Percentiles rank a stretch among this genome's conserved stretches.
These are phyloP conservation scores for Vachellia pachyceras DNA, from an alignment of 306 rosid species.

Conservation along the genomic window DNA sequence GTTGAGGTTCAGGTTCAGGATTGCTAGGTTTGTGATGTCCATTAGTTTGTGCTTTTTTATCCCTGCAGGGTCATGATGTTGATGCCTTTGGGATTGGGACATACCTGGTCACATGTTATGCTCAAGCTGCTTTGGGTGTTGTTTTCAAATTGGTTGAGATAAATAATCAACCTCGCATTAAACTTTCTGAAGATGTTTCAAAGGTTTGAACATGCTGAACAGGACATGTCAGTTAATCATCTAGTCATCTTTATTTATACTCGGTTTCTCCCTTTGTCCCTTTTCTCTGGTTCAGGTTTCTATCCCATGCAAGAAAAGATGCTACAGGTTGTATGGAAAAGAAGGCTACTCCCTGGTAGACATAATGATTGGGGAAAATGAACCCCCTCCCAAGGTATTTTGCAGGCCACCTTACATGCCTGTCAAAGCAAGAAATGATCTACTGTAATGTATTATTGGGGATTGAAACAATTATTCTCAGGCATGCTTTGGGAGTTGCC, in stretches of 20 bases:
- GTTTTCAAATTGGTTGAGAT: slow-evolving; percentile 99
- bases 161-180: slow-evolving; percentile 92
- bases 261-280: not conserved
- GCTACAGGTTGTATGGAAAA: slow-evolving; percentile 86
- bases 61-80: slow-evolving; percentile 90
- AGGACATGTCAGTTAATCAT: slow-evolving; percentile 26
- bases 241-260: slow-evolving; percentile 22
- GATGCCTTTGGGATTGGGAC: slow-evolving; percentile 99
- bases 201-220: slow-evolving; percentile 67
- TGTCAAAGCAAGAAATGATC: not conserved
- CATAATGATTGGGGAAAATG: slow-evolving; percentile 94
- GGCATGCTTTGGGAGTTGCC: slow-evolving; percentile 17
- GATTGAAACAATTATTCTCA: slow-evolving; percentile 10
- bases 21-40: not conserved
- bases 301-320: slow-evolving; percentile 91
- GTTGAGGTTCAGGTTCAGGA: not conserved
- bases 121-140: slow-evolving; percentile 98
- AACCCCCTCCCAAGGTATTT: slow-evolving; percentile 91
- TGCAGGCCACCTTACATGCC: not conserved
- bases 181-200: slow-evolving; percentile 98
- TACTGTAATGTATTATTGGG: not conserved
- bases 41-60: slow-evolving; percentile 5
- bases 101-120: slow-evolving; percentile 90
- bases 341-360: slow-evolving; percentile 96
- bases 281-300: slow-evolving; percentile 74